Base-by-base conservation (phyloP, 2,329 filamentous ascomycete genomes). In the Cladophialophora exuberans region DNA sequence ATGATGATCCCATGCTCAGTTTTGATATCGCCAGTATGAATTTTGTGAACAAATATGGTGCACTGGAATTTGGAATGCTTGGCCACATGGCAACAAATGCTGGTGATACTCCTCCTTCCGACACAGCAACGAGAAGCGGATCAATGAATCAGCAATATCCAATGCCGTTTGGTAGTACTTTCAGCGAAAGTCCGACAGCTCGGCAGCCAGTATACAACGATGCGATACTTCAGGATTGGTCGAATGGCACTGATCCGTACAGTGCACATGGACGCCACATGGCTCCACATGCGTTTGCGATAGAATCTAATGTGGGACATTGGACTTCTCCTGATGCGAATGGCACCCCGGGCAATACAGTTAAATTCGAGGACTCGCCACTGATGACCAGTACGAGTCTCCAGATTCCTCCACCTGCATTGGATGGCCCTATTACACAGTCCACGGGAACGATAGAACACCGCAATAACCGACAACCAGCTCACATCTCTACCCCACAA, bases 21-120 rank as follows among this genome's bases (percentile, higher is more conserved):
- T 96, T 97, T 71, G 92, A 97, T 70, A 83, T 97, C 9, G 91
- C 95, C 52, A 91, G 90, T 56, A 82, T 97, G 69, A 94, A 94
- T 70, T 99, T 97, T 71, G 92, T 91, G 52, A 97, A 94, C 69
- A 90, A 96, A 62, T 99, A 97, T 68, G 93, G 92, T 57, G 93
- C 92, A 15, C 81, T 96, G 71, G 94, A 97, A 71, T 97, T 97
- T 70, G 89, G 91, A 50, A 97, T 97, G 83, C 83, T 99, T 0
- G 91, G 90, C 23, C 93, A 97, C 70, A 96, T 99, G 89, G 90
- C 90, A 56, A 90, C 89, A n/a, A 89, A 89, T 11, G 88, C 89
- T 11, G 88, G 85, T n/a, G 89, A 94, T 64, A 89, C 85, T 13
- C 85, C 87, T 5, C 83, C 87, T 4, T 84, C 84, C 51, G 89